These are phyloP conservation scores for Hypomyces perniciosus DNA, from an alignment of 2,329 filamentous ascomycete genomes.

Conservation along the genomic window DNA sequence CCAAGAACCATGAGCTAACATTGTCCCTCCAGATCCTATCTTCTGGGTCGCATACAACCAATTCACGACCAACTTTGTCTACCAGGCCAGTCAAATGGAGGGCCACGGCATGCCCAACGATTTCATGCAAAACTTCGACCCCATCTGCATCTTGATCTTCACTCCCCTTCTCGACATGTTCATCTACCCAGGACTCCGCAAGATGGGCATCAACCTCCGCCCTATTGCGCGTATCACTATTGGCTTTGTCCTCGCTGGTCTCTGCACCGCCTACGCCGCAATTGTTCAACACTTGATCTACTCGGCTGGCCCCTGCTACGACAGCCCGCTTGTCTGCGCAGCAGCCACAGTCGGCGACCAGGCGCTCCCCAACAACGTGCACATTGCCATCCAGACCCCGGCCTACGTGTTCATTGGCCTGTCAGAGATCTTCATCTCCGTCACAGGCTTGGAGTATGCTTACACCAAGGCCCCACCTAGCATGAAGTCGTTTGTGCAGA, in stretches of 20 bases:
- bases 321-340: constrained; percentile 34
- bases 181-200: constrained; percentile 57
- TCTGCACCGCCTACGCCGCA: constrained; percentile 53
- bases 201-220: constrained; percentile 51
- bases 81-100: constrained; percentile 52
- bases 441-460: constrained; percentile 66
- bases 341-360: constrained; percentile 25
- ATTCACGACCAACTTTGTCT: constrained; percentile 61
- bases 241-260: constrained; percentile 51
- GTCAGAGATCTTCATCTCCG: constrained; percentile 57
- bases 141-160: constrained; percentile 60
- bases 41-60: constrained; percentile 66
- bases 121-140: constrained; percentile 62
- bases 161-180: constrained; percentile 57
- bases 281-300: constrained; percentile 58
- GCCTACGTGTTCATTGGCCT: constrained; percentile 53
- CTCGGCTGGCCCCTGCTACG: constrained; percentile 44
- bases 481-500: constrained; percentile 59
- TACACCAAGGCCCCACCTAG: constrained; percentile 66
- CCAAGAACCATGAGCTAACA: background rate
- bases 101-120: constrained; percentile 65
- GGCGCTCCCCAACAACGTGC: constrained; percentile 38
- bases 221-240: constrained; percentile 61
- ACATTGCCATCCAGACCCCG: constrained; percentile 49
- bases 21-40: constrained; percentile 42